Evolutionary conservation across 176 grass and related monocot species (phyloP).

Genomic region (Carex littledalei): DNA sequence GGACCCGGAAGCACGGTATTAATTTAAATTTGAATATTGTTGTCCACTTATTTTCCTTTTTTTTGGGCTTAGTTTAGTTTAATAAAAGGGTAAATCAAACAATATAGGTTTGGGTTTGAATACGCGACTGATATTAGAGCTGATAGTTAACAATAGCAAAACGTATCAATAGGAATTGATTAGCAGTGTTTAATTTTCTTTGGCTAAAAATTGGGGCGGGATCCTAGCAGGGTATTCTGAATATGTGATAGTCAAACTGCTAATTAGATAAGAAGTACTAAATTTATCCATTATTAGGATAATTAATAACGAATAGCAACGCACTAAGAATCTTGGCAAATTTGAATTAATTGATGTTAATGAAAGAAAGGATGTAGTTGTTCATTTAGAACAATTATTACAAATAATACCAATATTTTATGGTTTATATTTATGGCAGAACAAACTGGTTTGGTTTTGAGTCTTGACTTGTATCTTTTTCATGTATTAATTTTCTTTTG

Average conservation of each 20-base stretch:
- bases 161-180: neutral
- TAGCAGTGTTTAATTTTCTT: neutral
- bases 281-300: neutral
- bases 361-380: neutral
- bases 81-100: neutral
- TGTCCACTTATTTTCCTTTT: neutral
- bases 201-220: neutral
- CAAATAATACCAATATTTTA: neutral
- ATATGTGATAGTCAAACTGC: neutral
- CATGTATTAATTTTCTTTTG: conserved; percentile 12
- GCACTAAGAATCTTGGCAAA: neutral
- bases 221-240: neutral
- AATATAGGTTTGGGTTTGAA: neutral
- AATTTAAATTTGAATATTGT: neutral
- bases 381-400: neutral
- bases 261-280: neutral
- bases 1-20: conserved; percentile 61
- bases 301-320: neutral
- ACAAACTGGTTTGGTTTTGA: neutral
- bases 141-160: neutral
- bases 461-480: conserved; percentile 10
- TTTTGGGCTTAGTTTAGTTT: neutral
- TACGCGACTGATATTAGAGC: neutral
- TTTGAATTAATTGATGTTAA: neutral
- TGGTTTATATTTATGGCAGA: neutral